Evolutionary conservation across 768 basidiomycete species (phyloP).

Genomic region (Tylopilus subfusipes): DNA sequence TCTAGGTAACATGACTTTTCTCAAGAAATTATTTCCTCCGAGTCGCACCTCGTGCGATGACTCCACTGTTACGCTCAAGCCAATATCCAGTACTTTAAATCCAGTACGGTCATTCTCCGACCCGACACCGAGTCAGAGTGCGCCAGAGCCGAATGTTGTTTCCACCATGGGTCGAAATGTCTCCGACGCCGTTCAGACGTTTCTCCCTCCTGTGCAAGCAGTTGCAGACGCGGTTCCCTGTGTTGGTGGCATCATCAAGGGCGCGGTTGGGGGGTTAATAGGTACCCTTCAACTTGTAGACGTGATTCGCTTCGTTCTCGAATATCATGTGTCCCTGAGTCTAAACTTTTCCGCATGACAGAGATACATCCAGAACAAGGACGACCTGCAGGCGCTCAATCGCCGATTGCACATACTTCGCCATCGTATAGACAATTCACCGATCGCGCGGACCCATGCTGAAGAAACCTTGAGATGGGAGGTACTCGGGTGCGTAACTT

Average conservation of each 20-base stretch:
- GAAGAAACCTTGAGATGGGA: background rate
- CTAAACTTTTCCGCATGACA: background rate
- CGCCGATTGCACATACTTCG: background rate
- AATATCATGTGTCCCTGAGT: background rate
- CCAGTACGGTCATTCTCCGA: background rate
- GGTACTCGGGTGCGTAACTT: background rate
- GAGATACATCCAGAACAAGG: constrained; percentile 1
- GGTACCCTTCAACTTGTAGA: constrained; percentile 1
- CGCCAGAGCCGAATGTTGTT: background rate
- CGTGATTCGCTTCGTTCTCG: background rate
- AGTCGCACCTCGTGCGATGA: too few species aligned
- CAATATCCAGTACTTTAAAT: background rate
- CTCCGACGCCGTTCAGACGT: background rate
- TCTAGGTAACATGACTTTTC: too few species aligned
- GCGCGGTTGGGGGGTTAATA: background rate
- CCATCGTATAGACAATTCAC: background rate
- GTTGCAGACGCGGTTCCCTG: background rate
- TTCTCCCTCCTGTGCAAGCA: background rate
- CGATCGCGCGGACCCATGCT: background rate
- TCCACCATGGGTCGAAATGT: background rate
- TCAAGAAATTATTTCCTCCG: too few species aligned
- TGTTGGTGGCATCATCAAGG: background rate
- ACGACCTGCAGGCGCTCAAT: background rate
- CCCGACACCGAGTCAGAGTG: background rate
- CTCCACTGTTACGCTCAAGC: too few species aligned